A percentile compares a stretch with the other conserved stretches of the same genome.
phyloP scores from a whole-genome alignment of 2,329 filamentous ascomycete species.

The Apiospora sp. region DNA sequence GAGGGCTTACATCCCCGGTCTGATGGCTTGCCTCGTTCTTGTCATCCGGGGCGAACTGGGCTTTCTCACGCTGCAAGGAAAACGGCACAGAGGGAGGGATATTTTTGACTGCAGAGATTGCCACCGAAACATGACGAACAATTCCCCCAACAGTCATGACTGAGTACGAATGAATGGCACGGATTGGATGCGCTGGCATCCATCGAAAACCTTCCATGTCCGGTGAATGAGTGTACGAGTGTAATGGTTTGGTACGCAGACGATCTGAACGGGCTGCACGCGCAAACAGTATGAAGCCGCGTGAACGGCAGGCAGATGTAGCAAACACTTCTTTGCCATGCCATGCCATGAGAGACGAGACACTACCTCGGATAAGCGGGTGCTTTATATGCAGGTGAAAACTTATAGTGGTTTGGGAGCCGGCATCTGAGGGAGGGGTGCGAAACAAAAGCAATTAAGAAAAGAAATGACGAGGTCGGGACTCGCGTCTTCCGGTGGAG shows the following conservation, averaged over 20 bases:
- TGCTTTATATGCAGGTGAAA: slow-evolving; percentile 3
- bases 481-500: slow-evolving; percentile 47
- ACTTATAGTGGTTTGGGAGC: background rate
- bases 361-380: slow-evolving; percentile 17
- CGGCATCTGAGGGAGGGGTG: background rate
- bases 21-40: slow-evolving; percentile 9
- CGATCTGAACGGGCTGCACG: background rate
- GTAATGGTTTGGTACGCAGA: background rate
- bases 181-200: slow-evolving; percentile 21
- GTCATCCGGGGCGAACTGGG: background rate
- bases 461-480: slow-evolving; percentile 46
- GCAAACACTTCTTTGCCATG: background rate
- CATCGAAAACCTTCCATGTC: background rate
- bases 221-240: background rate
- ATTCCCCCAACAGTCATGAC: background rate
- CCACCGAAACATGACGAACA: background rate
- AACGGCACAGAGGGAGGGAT: background rate
- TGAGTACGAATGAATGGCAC: background rate
- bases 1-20: background rate
- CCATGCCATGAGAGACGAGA: slow-evolving; percentile 1
- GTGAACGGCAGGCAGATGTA: background rate
- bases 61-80: background rate
- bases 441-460: slow-evolving; percentile 2
- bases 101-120: background rate
- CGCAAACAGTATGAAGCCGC: background rate